These are phyloP conservation scores for Verticillium alfalfae DNA, from an alignment of 2,329 filamentous ascomycete genomes.

Conservation along the genomic window DNA sequence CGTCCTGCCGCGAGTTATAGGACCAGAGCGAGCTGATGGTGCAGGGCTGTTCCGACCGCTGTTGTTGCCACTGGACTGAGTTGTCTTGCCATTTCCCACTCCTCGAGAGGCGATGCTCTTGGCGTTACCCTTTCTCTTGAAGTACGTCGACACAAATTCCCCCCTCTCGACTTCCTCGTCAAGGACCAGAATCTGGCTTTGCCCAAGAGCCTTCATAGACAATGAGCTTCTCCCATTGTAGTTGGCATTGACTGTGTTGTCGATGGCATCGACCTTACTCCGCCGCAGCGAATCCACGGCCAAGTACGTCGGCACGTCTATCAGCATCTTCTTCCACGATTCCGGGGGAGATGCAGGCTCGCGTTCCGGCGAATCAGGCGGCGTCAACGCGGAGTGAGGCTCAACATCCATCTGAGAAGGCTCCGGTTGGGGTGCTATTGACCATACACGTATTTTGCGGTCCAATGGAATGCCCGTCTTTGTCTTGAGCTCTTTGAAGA, in stretches of 20 bases:
- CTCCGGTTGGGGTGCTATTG: slow-evolving; percentile 40
- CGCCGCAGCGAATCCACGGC: slow-evolving; percentile 13
- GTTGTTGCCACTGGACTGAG: slow-evolving; percentile 34
- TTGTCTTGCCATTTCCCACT: slow-evolving; percentile 22
- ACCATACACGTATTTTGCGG: slow-evolving; percentile 75
- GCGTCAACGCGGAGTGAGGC: slow-evolving; percentile 28
- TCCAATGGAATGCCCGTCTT: slow-evolving; percentile 60
- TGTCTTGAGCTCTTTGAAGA: slow-evolving; percentile 69
- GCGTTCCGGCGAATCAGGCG: slow-evolving; percentile 31
- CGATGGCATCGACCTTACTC: slow-evolving; percentile 27
- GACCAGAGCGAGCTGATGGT: slow-evolving; percentile 34
- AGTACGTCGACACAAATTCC: slow-evolving; percentile 49
- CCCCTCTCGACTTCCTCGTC: slow-evolving; percentile 68
- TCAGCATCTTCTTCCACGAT: slow-evolving; percentile 35
- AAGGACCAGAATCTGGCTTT: slow-evolving; percentile 72
- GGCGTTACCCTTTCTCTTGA: slow-evolving; percentile 19
- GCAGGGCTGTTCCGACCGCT: slow-evolving; percentile 67
- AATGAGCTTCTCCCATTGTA: slow-evolving; percentile 72
- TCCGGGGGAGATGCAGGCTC: slow-evolving; percentile 21
- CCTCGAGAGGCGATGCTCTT: slow-evolving; percentile 29
- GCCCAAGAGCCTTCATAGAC: slow-evolving; percentile 60
- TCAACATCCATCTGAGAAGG: slow-evolving; percentile 26
- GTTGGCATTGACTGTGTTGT: slow-evolving; percentile 67
- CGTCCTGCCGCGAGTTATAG: slow-evolving; percentile 65
- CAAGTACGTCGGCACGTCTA: slow-evolving; percentile 50